A percentile compares a stretch with the other conserved stretches of the same genome.
phyloP scores from a whole-genome alignment of 352 stramenopile genomes.

The Phytophthora litchii region DNA sequence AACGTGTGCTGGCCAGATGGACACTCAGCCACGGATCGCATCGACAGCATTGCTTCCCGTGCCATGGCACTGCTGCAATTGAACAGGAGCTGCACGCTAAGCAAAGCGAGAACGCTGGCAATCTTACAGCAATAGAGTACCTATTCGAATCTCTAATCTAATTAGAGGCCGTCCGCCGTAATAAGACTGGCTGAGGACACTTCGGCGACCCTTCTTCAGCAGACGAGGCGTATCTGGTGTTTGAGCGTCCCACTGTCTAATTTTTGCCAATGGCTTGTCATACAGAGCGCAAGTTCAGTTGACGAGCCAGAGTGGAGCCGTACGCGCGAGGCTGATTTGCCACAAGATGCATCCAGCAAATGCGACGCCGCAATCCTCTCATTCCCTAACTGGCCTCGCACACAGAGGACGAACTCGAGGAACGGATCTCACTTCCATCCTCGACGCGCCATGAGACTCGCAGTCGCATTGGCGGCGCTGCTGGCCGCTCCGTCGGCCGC shows the following conservation, averaged over 20 bases:
- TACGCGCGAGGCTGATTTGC: constrained; percentile 17
- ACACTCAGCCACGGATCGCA: constrained; percentile 8
- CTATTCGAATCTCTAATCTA: too few species aligned
- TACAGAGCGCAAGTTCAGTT: constrained; percentile 10
- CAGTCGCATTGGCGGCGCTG: constrained; percentile 8
- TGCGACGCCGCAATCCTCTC: constrained; percentile 9
- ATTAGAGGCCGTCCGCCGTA: background rate
- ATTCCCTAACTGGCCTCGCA: constrained; percentile 33
- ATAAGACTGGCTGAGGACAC: constrained; percentile 5
- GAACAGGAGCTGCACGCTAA: too few species aligned
- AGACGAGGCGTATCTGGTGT: constrained; percentile 25
- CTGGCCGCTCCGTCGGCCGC: constrained; percentile 16
- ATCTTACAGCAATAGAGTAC: too few species aligned
- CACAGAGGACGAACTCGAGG: constrained; percentile 13
- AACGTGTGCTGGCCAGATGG: constrained; percentile 16
- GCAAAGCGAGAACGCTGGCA: too few species aligned
- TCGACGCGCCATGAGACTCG: constrained; percentile 29
- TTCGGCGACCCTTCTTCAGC: constrained; percentile 20
- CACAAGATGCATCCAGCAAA: constrained; percentile 5
- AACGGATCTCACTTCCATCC: background rate
- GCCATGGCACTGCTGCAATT: too few species aligned
- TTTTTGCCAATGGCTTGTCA: constrained; percentile 22
- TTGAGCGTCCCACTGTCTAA: constrained; percentile 12
- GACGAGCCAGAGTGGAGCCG: background rate
- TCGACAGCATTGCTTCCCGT: too few species aligned